Conservation (phyloP, 352 stramenopile genomes). For the Globisporangium paroecandrum region DNA sequence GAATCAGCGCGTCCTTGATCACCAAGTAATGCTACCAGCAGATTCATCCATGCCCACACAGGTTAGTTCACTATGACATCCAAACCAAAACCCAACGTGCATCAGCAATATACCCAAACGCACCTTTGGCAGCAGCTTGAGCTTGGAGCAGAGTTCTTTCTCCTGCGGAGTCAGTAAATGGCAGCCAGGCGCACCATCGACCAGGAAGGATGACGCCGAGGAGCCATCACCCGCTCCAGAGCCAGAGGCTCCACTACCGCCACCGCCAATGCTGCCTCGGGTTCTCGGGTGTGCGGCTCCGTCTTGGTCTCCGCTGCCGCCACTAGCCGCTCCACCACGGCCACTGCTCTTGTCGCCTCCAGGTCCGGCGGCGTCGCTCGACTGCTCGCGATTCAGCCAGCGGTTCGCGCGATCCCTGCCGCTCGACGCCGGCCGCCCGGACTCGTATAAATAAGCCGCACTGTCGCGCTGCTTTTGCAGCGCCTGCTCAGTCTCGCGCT, state of each 20-base stretch:
- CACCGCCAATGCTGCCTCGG: conserved; percentile 11
- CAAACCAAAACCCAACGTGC: neutral
- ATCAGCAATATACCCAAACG: neutral
- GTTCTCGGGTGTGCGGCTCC: conserved; percentile 12
- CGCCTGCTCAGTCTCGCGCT: conserved; percentile 88
- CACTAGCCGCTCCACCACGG: neutral
- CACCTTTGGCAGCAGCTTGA: conserved; percentile 90
- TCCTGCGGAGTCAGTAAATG: conserved; percentile 91
- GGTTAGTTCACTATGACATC: too few relatives aligned
- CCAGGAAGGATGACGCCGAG: conserved; percentile 51
- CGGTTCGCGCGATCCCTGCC: conserved; percentile 64
- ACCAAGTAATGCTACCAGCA: conserved; percentile 87
- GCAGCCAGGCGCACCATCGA: conserved; percentile 79
- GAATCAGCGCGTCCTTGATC: conserved; percentile 94
- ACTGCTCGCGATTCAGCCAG: conserved; percentile 59
- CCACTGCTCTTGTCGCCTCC: conserved; percentile 12
- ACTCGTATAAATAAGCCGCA: conserved; percentile 85
- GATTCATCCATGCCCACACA: too few relatives aligned
- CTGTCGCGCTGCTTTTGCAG: conserved; percentile 87
- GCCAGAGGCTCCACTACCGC: neutral
- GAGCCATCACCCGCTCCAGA: conserved; percentile 9
- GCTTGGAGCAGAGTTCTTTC: conserved; percentile 84
- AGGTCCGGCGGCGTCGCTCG: conserved; percentile 18
- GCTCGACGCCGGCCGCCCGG: conserved; percentile 44
- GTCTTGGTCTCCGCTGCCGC: conserved; percentile 19